Evolutionary conservation across 2,329 filamentous ascomycete species (phyloP).

Genomic region (Fusarium lateritium): DNA sequence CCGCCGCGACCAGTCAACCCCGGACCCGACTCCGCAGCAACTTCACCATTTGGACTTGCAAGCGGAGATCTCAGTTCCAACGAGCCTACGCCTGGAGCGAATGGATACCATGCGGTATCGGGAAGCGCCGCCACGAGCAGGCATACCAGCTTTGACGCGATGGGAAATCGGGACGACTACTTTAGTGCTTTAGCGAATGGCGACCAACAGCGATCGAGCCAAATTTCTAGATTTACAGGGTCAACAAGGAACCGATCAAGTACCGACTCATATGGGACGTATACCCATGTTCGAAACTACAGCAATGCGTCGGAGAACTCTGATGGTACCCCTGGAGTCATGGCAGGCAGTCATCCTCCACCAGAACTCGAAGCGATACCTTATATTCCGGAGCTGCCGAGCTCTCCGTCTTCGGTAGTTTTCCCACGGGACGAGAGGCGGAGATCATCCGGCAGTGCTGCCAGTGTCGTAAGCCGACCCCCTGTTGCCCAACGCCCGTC

Average conservation of each 20-base stretch:
- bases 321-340: conserved; percentile 51
- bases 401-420: conserved; percentile 45
- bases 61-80: conserved; percentile 51
- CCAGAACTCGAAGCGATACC: conserved; percentile 57
- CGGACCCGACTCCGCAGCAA: conserved; percentile 37
- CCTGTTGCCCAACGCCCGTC: conserved; percentile 46
- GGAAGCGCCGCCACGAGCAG: conserved; percentile 47
- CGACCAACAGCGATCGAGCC: conserved; percentile 36
- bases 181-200: conserved; percentile 44
- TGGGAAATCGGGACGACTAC: conserved; percentile 48
- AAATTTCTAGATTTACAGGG: conserved; percentile 41
- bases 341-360: conserved; percentile 14
- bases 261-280: conserved; percentile 57
- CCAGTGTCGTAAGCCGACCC: conserved; percentile 41
- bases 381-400: conserved; percentile 57
- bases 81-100: conserved; percentile 46
- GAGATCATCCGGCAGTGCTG: conserved; percentile 48
- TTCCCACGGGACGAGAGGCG: conserved; percentile 45
- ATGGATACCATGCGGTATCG: conserved; percentile 45
- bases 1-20: conserved; percentile 49
- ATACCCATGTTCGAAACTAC: conserved; percentile 57
- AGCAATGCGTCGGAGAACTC: conserved; percentile 63
- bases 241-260: conserved; percentile 51
- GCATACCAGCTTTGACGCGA: conserved; percentile 50
- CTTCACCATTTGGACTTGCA: conserved; percentile 39